Base-by-base conservation (phyloP, 1,284 basidiomycete genomes). In the Neolentinus lepideus region DNA sequence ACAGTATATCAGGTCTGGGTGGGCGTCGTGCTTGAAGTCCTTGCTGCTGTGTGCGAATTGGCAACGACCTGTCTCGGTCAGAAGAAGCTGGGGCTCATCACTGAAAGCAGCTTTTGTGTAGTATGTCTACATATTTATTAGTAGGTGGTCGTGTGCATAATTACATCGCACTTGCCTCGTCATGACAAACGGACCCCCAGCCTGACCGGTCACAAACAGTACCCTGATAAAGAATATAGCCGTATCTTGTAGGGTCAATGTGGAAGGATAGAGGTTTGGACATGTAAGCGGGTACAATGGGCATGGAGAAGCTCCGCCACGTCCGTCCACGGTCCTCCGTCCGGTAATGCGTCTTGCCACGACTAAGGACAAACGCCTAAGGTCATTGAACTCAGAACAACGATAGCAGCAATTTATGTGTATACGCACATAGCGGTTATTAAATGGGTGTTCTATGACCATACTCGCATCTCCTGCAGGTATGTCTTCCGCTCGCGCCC, bases 401-500 rank as follows among this genome's bases (percentile, higher is more conserved):
- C 51, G 12, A 12, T 14, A 22, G n/a, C 10, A 24, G 22, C 12
- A 12, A 50, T 12, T 10, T 3, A 50, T 12, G 25, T 24, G 10
- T 31, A 50, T 24, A 76, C 86, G 66, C 67, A 86, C 89, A 66
- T 84, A 84, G 56, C 78, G 73, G 60, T 85, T 90, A 67, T 94
- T 82, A 65, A 88, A 87, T 1, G 96, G 95, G 67, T 98, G 96
- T 59, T 90, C 84, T 56, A 98, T 75, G 53, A 98, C 83, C 75
- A 90, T 83, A 8, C 75, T 65, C 1, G 90, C 85, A 54, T 80
- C 71, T 26, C 87, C 85, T 50, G 69, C 63, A 0, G 83, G 84
- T 51, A 96, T 81, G 50, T 76, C 83, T 0, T 78, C 71, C 52
- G 88, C 83, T 52, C 66, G 68, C 1, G 68, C 69, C 94, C 94